Percentiles rank a stretch among this genome's conserved stretches.
Conservation (phyloP, 108 stramenopile species). For the Aurantiochytrium sp. region DNA sequence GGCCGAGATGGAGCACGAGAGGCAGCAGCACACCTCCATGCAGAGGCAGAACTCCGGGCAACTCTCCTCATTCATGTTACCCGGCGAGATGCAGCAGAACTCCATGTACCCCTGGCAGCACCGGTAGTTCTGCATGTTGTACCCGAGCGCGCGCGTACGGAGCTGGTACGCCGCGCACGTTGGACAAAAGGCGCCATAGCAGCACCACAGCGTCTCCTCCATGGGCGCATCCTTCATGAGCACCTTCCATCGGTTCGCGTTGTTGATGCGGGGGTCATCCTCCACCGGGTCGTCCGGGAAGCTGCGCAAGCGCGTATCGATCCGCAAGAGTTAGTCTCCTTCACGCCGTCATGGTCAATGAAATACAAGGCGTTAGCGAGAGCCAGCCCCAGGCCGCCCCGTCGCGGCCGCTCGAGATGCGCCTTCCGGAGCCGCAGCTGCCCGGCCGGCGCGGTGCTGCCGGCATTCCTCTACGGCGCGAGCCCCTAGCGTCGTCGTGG, state of each 20-base stretch:
- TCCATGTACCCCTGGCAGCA: constrained; percentile 51
- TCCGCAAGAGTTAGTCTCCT: too few relatives aligned
- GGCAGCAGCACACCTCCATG: constrained; percentile 38
- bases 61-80: neutral
- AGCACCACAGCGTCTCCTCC: constrained; percentile 31
- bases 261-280: neutral
- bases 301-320: neutral
- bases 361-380: too few relatives aligned
- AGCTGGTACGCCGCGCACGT: constrained; percentile 45
- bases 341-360: too few relatives aligned
- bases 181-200: constrained; percentile 42
- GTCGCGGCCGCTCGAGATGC: too few relatives aligned
- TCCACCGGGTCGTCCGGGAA: neutral
- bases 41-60: constrained; percentile 32
- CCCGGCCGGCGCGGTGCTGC: too few relatives aligned
- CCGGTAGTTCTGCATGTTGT: constrained; percentile 49
- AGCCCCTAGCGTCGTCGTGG: too few relatives aligned
- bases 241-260: neutral
- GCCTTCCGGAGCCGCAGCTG: too few relatives aligned
- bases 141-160: constrained; percentile 44
- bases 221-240: neutral
- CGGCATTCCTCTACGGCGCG: too few relatives aligned
- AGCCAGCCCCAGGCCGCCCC: too few relatives aligned
- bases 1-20: neutral
- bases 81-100: constrained; percentile 13